Conservation (phyloP, 2,329 filamentous ascomycete genomes). For the Pseudogymnoascus sp. region DNA sequence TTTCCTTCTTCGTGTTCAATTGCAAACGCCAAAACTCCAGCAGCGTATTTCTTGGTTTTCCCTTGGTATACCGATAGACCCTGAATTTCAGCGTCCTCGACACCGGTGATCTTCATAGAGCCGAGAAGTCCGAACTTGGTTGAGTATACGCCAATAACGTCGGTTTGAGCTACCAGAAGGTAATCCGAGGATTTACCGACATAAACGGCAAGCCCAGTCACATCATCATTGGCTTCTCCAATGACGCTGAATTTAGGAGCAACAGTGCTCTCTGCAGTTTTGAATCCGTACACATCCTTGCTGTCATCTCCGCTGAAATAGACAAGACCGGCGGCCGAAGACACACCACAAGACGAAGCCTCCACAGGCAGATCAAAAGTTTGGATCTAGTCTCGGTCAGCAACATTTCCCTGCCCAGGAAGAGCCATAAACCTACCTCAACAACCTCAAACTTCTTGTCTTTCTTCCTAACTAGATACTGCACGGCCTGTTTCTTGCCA, state of each 20-base stretch:
- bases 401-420: constrained; percentile 10
- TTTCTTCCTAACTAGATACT: constrained; percentile 31
- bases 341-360: constrained; percentile 35
- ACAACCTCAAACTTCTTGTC: constrained; percentile 12
- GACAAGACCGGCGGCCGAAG: constrained; percentile 29
- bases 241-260: constrained; percentile 30
- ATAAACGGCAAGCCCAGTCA: constrained; percentile 37
- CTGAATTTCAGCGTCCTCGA: not conserved
- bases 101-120: constrained; percentile 27
- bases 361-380: constrained; percentile 35
- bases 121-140: constrained; percentile 30
- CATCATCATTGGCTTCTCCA: constrained; percentile 30
- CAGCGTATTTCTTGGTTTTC: not conserved
- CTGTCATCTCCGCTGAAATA: constrained; percentile 35
- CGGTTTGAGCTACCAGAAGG: constrained; percentile 33
- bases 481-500: constrained; percentile 33
- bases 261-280: constrained; percentile 32
- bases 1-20: constrained; percentile 33
- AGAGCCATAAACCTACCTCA: not conserved
- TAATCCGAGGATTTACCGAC: constrained; percentile 30
- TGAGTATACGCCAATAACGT: constrained; percentile 33
- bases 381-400: constrained; percentile 37
- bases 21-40: constrained; percentile 34
- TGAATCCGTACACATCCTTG: constrained; percentile 31
- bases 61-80: not conserved